Percentiles rank a stretch among this genome's conserved stretches.
Evolutionary conservation across 257 asterid species (phyloP).

Genomic region (Capsicum rhomboideum): DNA sequence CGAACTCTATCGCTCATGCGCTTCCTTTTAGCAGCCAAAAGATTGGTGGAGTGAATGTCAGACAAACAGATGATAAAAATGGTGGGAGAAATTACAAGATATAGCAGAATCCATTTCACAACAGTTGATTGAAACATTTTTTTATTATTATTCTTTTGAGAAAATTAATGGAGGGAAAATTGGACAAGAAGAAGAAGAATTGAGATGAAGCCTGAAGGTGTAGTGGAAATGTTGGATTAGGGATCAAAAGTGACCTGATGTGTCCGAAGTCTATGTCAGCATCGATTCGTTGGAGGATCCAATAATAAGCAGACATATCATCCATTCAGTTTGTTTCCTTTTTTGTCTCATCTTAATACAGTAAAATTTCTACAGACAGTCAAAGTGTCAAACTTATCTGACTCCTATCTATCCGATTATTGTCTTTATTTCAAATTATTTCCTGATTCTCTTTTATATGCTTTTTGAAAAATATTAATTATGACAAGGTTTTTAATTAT

Average conservation of each 20-base stretch:
- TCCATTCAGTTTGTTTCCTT: background rate
- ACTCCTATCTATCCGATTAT: too few species aligned
- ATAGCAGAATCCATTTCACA: constrained; percentile 44
- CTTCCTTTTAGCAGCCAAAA: constrained; percentile 66
- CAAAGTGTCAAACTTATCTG: background rate
- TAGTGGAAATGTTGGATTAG: background rate
- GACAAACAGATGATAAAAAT: constrained; percentile 25
- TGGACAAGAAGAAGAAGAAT: background rate
- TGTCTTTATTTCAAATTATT: background rate
- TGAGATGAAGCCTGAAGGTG: too few species aligned
- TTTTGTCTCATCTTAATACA: background rate
- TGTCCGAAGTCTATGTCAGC: background rate
- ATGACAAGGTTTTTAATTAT: background rate
- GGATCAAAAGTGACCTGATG: background rate
- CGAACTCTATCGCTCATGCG: constrained; percentile 90
- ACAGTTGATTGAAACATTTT: constrained; percentile 1
- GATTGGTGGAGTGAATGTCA: constrained; percentile 30
- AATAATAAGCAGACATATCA: background rate
- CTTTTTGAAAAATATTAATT: too few species aligned
- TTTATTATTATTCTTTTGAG: background rate
- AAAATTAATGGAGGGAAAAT: background rate
- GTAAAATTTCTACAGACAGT: background rate
- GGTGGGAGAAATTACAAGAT: constrained; percentile 30
- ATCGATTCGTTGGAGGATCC: background rate
- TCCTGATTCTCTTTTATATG: background rate